Evolutionary conservation across 768 basidiomycete species (phyloP), one percentile per base, ranked within the genome.

Genomic region (Lactarius indigo): DNA sequence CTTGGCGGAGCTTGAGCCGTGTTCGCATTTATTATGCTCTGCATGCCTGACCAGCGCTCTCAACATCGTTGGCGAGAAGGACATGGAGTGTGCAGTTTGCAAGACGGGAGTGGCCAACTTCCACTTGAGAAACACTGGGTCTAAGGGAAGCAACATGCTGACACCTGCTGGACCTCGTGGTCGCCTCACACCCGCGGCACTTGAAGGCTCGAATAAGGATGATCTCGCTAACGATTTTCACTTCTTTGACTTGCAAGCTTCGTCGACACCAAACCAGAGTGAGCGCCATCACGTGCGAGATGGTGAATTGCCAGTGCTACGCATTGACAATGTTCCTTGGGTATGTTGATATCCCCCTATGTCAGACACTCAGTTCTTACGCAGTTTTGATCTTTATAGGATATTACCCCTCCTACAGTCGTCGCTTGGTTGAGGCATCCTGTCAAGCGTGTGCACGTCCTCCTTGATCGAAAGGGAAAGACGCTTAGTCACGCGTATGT

Each of bases 301-400:
- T 26, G 72, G 72, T 54, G 83, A 85, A 41, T 78, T 82, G 30
- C 80, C 87, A 35, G 91, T 94, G 15, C 81, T 94, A 54, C 81
- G 92, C 30, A 90, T 94, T 70, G 92, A 94, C 74, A 94, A 94
- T 72, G 91, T 94, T 62, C 92, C 92, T 59, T 94, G 92, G 92
- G 91, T 92, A 72, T 77, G 56, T 41, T 55, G 9, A 28, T 57
- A 10, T 59, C 50, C 61, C 59, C 37, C 28, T 35, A 2, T 58
- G 37, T 61, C 39, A 59, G 15, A 20, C 28, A 41, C 31, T 39
- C 15, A 17, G 63, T 50, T 59, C 56, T 64, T 39, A 56, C 44
- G 30, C 44, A 30, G 61, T 61, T 66, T 66, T 42, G 60, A 31
- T 64, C 2, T 20, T 35, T 41, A 20, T 64, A 93, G 91, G 92